Evolutionary conservation across 148 eudicot species (phyloP), one percentile per base, ranked within the genome.

Genomic region (Silene latifolia): DNA sequence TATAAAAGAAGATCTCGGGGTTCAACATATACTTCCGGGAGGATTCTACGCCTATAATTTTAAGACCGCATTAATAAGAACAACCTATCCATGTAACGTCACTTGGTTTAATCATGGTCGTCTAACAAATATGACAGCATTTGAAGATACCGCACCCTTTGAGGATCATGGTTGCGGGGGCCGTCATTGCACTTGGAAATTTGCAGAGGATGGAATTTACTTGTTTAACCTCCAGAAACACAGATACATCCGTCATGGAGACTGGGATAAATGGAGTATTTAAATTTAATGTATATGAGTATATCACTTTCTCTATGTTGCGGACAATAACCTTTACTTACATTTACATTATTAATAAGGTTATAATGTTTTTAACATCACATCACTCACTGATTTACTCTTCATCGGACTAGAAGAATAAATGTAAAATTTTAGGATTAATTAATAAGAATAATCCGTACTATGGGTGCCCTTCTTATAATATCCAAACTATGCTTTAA

Each of bases 141-240:
- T 77, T 51, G 20, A 24, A 59, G 69, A 77, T 27, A 59, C 60
- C 18, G 47, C 4, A 5, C n/a, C 20, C 17, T 69, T 70, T 29
- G 71, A 27, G 7, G 80, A 77, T 51, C 2, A 27, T 2, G n/a
- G 6, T 29, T 77, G 80, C 63, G 80, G 80, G 12, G 80, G 80
- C 1, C 80, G 80, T 19, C 80, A 77, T 77, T 77, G 80, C 48
- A 62, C 23, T 51, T 77, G 80, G 75, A 71, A 8, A 54, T 27
- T 56, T 0, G 53, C 32, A 0, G 75, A 63, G 2, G 74, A 77
- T 69, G 79, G 66, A 7, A 25, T 69, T 39, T 77, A 24, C 21
- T 1, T 77, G 29, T 77, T 23, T 46, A 11, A 67, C 7, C 19
- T 42, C 25, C 42, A 44, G 23, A 19, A 59, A 32, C 35, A 67